phyloP scores from a whole-genome alignment of 352 stramenopile species.

The Pythium utonaiense region DNA sequence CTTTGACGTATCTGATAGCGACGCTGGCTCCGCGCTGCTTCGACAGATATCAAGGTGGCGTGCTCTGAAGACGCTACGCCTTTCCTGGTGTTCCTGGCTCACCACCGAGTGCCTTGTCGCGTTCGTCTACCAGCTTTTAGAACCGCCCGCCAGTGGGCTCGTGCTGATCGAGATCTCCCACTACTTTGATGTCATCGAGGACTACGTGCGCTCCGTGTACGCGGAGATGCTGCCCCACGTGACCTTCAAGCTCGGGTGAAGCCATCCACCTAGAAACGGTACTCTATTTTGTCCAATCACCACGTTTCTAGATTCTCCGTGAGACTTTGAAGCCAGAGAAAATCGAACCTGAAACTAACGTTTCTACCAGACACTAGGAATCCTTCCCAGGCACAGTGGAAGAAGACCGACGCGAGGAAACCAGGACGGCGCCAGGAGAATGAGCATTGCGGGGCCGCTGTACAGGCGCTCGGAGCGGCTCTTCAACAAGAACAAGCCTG shows the following conservation, averaged over 20 bases:
- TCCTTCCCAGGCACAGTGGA: constrained; percentile 1
- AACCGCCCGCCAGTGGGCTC: constrained; percentile 43
- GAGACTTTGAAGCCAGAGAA: background rate
- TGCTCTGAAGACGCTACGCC: constrained; percentile 55
- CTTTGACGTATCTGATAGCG: constrained; percentile 49
- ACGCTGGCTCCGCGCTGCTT: constrained; percentile 42
- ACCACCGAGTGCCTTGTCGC: constrained; percentile 70
- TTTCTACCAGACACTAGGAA: constrained; percentile 11
- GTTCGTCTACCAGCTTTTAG: constrained; percentile 66
- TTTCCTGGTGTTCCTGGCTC: constrained; percentile 84
- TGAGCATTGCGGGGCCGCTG: constrained; percentile 66
- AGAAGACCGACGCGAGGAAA: background rate
- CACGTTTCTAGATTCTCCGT: background rate
- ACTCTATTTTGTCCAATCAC: constrained; percentile 9
- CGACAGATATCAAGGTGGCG: constrained; percentile 47
- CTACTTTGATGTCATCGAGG: constrained; percentile 74
- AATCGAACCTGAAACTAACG: constrained; percentile 17
- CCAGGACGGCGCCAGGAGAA: constrained; percentile 7
- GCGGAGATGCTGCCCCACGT: constrained; percentile 36
- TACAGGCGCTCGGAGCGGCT: constrained; percentile 69
- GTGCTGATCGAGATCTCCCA: constrained; percentile 52
- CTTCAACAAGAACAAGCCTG: constrained; percentile 66
- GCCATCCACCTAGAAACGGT: background rate
- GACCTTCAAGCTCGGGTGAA: constrained; percentile 12
- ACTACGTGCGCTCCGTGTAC: constrained; percentile 67